Evolutionary conservation across 176 grass and related monocot species (phyloP).

Genomic region (Oropetium thomaeum): DNA sequence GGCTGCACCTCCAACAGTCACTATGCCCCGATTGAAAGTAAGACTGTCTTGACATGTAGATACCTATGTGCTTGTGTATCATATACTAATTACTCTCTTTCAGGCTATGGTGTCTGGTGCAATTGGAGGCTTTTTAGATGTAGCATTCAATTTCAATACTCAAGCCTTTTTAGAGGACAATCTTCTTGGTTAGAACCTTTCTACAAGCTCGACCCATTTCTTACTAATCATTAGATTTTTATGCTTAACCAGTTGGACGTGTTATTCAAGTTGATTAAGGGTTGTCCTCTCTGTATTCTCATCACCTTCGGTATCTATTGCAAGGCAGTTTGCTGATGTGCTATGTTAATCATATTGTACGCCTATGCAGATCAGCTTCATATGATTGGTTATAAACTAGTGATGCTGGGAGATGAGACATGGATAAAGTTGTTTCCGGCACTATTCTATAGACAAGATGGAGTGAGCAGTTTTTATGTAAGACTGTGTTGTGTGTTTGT

Average conservation of each 20-base stretch:
- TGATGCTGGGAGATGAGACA: slow-evolving; percentile 95
- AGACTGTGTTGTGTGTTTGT: slow-evolving; percentile 9
- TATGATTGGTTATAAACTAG: slow-evolving; percentile 73
- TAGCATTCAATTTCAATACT: slow-evolving; percentile 97
- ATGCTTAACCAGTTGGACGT: slow-evolving; percentile 6
- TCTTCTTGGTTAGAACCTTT: slow-evolving; percentile 68
- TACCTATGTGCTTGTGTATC: neutral
- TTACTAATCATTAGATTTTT: slow-evolving; percentile 4
- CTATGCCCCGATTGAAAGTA: slow-evolving; percentile 95
- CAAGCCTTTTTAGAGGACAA: slow-evolving; percentile 94
- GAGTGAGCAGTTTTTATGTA: slow-evolving; percentile 97
- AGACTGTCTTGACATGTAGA: neutral
- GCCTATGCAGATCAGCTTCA: slow-evolving; percentile 74
- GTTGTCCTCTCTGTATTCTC: neutral
- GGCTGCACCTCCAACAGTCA: slow-evolving; percentile 95
- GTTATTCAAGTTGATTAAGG: neutral
- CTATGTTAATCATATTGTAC: slow-evolving; percentile 20
- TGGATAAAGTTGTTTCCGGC: slow-evolving; percentile 98
- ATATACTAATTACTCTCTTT: slow-evolving; percentile 6
- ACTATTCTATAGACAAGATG: slow-evolving; percentile 88
- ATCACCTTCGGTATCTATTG: neutral
- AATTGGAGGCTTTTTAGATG: slow-evolving; percentile 95
- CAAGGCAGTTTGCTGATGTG: neutral
- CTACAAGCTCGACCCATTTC: neutral
- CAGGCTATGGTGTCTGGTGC: slow-evolving; percentile 92